These are phyloP conservation scores for Fraxinus cuspidata DNA, from an alignment of 257 asterid species.

Conservation along the genomic window DNA sequence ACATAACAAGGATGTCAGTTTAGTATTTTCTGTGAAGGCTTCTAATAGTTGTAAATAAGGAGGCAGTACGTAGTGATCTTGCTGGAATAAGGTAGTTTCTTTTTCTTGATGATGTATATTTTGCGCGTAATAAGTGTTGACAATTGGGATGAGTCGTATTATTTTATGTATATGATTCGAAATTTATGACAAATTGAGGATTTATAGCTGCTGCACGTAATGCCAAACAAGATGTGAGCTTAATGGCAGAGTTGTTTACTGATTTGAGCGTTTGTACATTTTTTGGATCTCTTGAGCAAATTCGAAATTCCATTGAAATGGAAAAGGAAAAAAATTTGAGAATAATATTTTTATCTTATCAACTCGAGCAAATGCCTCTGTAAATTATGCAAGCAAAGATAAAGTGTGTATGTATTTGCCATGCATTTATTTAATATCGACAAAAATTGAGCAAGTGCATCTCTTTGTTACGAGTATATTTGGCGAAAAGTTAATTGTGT, in stretches of 20 bases:
- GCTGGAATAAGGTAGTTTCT: constrained; percentile 33
- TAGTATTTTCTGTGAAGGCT: constrained; percentile 14
- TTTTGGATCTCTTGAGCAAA: background rate
- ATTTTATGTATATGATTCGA: constrained; percentile 16
- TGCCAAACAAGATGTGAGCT: constrained; percentile 13
- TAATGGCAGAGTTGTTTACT: background rate
- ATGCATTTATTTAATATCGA: no score
- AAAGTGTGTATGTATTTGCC: no score
- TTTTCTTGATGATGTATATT: constrained; percentile 24
- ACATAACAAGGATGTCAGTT: constrained; percentile 25
- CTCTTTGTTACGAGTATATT: no score
- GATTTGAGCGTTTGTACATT: constrained; percentile 20
- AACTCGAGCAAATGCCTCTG: background rate
- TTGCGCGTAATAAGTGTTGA: background rate
- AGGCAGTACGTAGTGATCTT: constrained; percentile 14
- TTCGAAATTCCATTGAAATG: background rate
- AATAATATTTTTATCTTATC: background rate
- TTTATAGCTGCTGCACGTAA: constrained; percentile 6
- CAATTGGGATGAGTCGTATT: constrained; percentile 2
- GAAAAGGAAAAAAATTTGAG: no score
- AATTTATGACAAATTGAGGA: constrained; percentile 7
- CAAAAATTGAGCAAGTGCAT: no score
- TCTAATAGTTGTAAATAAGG: constrained; percentile 25
- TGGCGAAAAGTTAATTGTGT: no score
- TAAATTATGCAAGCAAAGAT: background rate